A percentile compares a stretch with the other conserved stretches of the same genome.
Conservation (phyloP, 2,329 filamentous ascomycete genomes). For the Zymoseptoria ardabiliae region DNA sequence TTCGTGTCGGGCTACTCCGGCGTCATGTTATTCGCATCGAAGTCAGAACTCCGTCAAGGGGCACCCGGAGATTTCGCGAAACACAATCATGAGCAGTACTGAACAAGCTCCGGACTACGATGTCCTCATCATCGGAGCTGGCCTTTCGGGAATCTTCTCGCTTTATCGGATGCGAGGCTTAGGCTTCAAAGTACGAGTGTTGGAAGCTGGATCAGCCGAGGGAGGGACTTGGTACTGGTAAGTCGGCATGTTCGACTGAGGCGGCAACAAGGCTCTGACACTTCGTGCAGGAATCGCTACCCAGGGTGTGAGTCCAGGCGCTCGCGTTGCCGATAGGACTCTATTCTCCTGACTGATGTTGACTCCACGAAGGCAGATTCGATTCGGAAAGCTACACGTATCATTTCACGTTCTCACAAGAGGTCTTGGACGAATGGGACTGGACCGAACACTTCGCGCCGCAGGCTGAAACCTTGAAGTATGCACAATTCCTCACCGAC, state of each 20-base stretch:
- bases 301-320: conserved; percentile 15
- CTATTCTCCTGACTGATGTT: background rate
- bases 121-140: conserved; percentile 31
- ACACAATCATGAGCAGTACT: conserved; percentile 2
- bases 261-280: conserved; percentile 10
- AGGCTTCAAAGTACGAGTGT: conserved; percentile 19
- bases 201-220: conserved; percentile 24
- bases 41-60: background rate
- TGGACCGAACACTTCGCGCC: conserved; percentile 32
- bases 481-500: conserved; percentile 43
- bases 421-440: conserved; percentile 37
- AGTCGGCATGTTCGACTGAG: conserved; percentile 31
- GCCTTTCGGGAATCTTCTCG: conserved; percentile 35
- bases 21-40: background rate
- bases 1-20: background rate
- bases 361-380: conserved; percentile 27
- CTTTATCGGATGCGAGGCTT: conserved; percentile 34
- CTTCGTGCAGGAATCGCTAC: conserved; percentile 37
- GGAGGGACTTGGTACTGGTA: conserved; percentile 29
- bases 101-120: conserved; percentile 9
- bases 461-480: conserved; percentile 41
- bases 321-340: background rate
- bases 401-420: conserved; percentile 37
- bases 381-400: conserved; percentile 43
- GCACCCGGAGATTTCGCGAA: background rate